Percentiles rank a stretch among this genome's conserved stretches.
Conservation (phyloP, 2,329 filamentous ascomycete genomes). For the Verticillium tricorpus region DNA sequence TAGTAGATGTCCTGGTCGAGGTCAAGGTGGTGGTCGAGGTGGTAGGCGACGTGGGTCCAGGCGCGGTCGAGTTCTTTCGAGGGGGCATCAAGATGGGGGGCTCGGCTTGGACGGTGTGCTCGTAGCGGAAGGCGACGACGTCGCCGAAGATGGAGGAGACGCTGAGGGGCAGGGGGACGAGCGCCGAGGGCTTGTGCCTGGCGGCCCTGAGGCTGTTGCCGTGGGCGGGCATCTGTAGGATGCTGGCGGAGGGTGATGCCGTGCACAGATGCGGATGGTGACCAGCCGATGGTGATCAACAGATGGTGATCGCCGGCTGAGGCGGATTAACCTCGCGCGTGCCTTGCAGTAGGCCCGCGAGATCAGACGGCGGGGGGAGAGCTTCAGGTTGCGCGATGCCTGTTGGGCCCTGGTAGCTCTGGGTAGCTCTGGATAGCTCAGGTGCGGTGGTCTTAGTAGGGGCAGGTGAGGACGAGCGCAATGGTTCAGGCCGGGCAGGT, state of each 20-base stretch:
- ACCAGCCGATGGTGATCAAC: neutral
- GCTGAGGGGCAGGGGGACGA: slow-evolving; percentile 13
- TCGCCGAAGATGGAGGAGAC: slow-evolving; percentile 37
- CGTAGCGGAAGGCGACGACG: slow-evolving; percentile 56
- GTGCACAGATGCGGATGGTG: neutral
- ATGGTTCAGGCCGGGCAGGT: too few species aligned
- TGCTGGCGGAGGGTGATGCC: neutral
- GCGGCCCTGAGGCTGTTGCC: neutral
- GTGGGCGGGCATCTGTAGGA: neutral
- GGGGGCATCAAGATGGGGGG: slow-evolving; percentile 51
- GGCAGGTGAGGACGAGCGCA: too few species aligned
- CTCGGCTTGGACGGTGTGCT: slow-evolving; percentile 53
- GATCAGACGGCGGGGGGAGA: neutral
- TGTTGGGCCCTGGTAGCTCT: too few species aligned
- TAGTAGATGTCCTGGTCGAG: neutral
- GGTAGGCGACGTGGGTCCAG: slow-evolving; percentile 13
- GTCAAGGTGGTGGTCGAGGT: slow-evolving; percentile 14
- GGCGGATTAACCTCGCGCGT: neutral
- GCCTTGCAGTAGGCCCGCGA: neutral
- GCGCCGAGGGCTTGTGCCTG: neutral
- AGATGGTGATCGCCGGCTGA: neutral
- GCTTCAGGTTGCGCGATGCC: neutral
- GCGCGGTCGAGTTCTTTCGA: slow-evolving; percentile 18
- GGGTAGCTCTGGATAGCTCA: too few species aligned
- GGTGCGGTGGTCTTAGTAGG: too few species aligned